phyloP scores from a whole-genome alignment of 345 rosid species.

The Toxicodendron radicans region DNA sequence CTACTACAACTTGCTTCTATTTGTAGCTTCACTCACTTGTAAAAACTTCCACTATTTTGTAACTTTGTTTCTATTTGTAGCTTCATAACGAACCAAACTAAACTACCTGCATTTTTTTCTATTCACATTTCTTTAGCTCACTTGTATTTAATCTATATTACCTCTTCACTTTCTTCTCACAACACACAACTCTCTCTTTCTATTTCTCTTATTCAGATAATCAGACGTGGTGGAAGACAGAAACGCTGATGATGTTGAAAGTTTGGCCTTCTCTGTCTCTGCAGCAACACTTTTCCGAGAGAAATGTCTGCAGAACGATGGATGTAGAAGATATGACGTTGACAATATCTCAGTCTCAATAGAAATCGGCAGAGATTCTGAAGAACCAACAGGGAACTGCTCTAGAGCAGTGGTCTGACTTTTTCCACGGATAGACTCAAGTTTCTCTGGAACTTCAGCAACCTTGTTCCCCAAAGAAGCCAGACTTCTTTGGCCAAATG shows the following conservation, averaged over 20 bases:
- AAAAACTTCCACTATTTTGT: too few relatives aligned
- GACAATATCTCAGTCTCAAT: constrained; percentile 14
- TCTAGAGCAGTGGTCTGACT: constrained; percentile 12
- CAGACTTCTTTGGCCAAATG: constrained; percentile 22
- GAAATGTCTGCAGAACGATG: constrained; percentile 34
- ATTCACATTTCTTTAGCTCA: too few relatives aligned
- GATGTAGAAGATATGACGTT: constrained; percentile 22
- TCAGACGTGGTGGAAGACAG: too few relatives aligned
- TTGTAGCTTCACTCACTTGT: too few relatives aligned
- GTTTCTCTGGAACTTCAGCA: constrained; percentile 15
- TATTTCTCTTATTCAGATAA: too few relatives aligned
- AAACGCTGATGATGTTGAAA: constrained; percentile 18
- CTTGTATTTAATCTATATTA: too few relatives aligned
- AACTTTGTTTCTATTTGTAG: too few relatives aligned
- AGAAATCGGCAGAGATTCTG: constrained; percentile 15
- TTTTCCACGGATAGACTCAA: constrained; percentile 3
- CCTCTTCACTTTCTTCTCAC: too few relatives aligned
- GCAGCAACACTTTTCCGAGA: constrained; percentile 26
- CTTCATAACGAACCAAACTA: too few relatives aligned
- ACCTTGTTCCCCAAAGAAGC: constrained; percentile 9
- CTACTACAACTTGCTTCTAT: too few relatives aligned
- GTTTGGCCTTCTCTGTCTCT: constrained; percentile 19
- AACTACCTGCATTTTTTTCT: too few relatives aligned
- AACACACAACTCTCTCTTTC: too few relatives aligned
- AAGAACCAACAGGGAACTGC: constrained; percentile 12